phyloP scores from a whole-genome alignment of 179 eudicot species.

The Patellifolia procumbens region DNA sequence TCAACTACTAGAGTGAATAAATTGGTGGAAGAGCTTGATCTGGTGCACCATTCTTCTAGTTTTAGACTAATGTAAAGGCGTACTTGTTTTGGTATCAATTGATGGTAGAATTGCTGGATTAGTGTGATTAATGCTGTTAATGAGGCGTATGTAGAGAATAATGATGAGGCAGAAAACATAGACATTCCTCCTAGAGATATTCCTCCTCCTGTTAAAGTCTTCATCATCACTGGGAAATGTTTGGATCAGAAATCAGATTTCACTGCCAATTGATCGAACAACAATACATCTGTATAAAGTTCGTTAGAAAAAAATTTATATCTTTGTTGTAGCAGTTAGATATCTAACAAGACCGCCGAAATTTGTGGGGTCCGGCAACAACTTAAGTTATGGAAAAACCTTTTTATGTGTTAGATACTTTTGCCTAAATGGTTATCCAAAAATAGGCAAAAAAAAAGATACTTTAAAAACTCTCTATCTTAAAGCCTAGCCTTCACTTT shows the following conservation, averaged over 20 bases:
- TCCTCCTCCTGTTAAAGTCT: conserved; percentile 27
- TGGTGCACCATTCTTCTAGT: conserved; percentile 28
- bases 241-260: neutral
- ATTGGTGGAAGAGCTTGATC: conserved; percentile 17
- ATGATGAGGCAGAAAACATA: conserved; percentile 43
- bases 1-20: conserved; percentile 48
- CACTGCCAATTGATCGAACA: neutral
- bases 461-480: no score
- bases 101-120: conserved; percentile 45
- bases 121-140: conserved; percentile 48
- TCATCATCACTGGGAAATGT: conserved; percentile 14
- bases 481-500: no score
- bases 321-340: neutral
- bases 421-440: no score
- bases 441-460: no score
- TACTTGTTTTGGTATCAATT: conserved; percentile 43
- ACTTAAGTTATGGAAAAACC: no score
- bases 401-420: no score
- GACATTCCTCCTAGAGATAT: neutral
- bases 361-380: no score
- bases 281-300: neutral
- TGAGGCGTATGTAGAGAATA: conserved; percentile 56
- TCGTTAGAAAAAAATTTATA: neutral
- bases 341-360: no score
- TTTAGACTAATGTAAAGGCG: conserved; percentile 32